A percentile compares a stretch with the other conserved stretches of the same genome.
phyloP scores from a whole-genome alignment of 1,284 basidiomycete species.

The Erythrobasidium hasegawianum region DNA sequence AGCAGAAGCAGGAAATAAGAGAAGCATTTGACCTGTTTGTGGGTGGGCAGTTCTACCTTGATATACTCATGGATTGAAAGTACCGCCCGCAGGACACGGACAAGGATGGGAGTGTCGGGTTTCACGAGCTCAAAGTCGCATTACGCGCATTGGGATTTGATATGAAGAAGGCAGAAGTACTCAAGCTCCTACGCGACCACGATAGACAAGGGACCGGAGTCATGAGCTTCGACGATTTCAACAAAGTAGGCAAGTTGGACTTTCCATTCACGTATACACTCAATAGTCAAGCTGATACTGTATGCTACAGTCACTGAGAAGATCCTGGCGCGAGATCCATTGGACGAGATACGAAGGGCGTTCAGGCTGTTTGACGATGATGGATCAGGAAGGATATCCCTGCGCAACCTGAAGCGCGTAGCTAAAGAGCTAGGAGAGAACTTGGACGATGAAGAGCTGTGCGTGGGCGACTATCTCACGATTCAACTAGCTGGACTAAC shows the following conservation, averaged over 20 bases:
- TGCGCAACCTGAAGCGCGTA: conserved; percentile 85
- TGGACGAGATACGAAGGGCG: conserved; percentile 91
- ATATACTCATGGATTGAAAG: neutral
- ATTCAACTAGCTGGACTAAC: neutral
- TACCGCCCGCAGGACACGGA: conserved; percentile 30
- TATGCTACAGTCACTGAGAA: conserved; percentile 78
- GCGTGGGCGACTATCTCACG: conserved; percentile 51
- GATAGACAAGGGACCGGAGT: conserved; percentile 84
- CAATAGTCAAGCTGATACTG: conserved; percentile 3
- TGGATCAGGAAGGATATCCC: conserved; percentile 85
- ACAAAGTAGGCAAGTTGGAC: conserved; percentile 80
- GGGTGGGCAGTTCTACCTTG: neutral
- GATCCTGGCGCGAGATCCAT: conserved; percentile 87
- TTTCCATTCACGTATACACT: neutral
- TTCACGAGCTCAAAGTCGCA: conserved; percentile 97
- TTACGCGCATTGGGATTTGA: conserved; percentile 98
- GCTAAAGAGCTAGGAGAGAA: conserved; percentile 96
- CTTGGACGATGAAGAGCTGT: conserved; percentile 96
- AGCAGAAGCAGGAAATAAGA: conserved; percentile 92
- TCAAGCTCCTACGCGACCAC: conserved; percentile 88
- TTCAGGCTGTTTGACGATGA: conserved; percentile 98
- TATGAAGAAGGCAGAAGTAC: conserved; percentile 94
- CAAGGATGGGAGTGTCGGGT: conserved; percentile 61
- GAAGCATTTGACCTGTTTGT: conserved; percentile 98
- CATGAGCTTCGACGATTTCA: conserved; percentile 92